Evolutionary conservation across 2,329 filamentous ascomycete species (phyloP), one percentile per base, ranked within the genome.

Genomic region (Aspergillus sp.): DNA sequence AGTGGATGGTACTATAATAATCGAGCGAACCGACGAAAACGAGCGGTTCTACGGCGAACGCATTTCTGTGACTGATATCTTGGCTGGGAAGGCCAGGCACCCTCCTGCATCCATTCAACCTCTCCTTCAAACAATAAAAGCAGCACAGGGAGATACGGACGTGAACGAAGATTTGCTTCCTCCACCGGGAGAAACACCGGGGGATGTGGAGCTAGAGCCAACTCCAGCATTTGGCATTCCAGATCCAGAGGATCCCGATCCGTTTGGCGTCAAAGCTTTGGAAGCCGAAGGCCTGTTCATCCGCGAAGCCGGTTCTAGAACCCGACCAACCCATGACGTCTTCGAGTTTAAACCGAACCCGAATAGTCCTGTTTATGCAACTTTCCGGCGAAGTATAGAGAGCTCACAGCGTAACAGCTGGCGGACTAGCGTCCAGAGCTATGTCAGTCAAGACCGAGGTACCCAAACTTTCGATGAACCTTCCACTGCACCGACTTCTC

Each of bases 191-290:
- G 87, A 89, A 12, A 85, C 91, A 0, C 93, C 93, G 0, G 88
- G 88, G 52, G 93, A 98, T 69, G 86, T 81, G 54, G 83, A 88
- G 42, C 66, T 89, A 5, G 73, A 76, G 54, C 64, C 62, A 47
- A 58, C 15, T 47, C 42, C 45, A 13, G 40, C 78, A 2, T 96
- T 97, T 75, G 93, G 93, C 2, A 80, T 96, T 15, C 92, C 91
- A 1, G 86, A 88, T 61, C 76, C 80, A 3, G 86, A 92, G 54
- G 93, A 98, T 66, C 92, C 93, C 0, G 93, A 98, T 71, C 93
- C 93, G 0, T 98, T 90, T 69, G 93, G 93, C 22, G 89, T 97
- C 24, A 83, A 93, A 62, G 93, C 93, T 7, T 78, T 98, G n/a
- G 91, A 96, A 70, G 71, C 61, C 4, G 90, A 92, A 60, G 93